A percentile compares a stretch with the other conserved stretches of the same genome.
These are phyloP conservation scores for Neofusicoccum umdonicola DNA, from an alignment of 2,329 filamentous ascomycete species.

Conservation along the genomic window DNA sequence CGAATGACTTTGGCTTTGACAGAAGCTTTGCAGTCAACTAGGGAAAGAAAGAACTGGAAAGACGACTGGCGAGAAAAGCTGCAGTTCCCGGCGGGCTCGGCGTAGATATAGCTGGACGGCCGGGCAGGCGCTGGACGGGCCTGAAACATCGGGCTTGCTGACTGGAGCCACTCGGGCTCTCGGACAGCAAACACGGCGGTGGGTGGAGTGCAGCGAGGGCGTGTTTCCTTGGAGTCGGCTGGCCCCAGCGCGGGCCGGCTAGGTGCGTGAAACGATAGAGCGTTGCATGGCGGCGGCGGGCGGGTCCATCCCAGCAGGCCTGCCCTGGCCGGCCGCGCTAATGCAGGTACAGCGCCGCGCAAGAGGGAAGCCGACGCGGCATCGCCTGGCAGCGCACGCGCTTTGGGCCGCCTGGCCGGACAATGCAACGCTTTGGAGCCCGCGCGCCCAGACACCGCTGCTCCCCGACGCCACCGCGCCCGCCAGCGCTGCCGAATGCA, in stretches of 20 bases:
- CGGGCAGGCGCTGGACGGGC: neutral
- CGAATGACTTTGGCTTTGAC: slow-evolving; percentile 35
- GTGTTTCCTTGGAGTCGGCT: neutral
- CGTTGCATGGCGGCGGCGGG: neutral
- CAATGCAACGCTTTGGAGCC: neutral
- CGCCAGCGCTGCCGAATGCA: neutral
- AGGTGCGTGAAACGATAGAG: slow-evolving; percentile 14
- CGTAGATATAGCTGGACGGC: slow-evolving; percentile 7
- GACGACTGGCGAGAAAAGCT: neutral
- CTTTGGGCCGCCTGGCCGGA: neutral
- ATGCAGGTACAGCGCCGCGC: slow-evolving; percentile 6
- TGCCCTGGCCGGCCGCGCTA: neutral
- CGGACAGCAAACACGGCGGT: slow-evolving; percentile 7
- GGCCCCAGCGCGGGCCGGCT: slow-evolving; percentile 3
- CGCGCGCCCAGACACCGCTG: neutral
- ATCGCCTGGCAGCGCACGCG: neutral
- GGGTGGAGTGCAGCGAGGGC: neutral
- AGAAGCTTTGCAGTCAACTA: slow-evolving; percentile 9
- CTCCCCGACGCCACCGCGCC: neutral
- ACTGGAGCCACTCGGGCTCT: neutral
- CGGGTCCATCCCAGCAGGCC: neutral
- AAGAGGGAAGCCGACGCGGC: neutral
- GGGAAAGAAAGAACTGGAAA: slow-evolving; percentile 6
- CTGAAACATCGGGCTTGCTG: neutral
- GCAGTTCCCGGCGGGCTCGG: neutral